A percentile compares a stretch with the other conserved stretches of the same genome.
Evolutionary conservation across 805 yeast genomes (phyloP).

Genomic region (Candida methanosorbosa): DNA sequence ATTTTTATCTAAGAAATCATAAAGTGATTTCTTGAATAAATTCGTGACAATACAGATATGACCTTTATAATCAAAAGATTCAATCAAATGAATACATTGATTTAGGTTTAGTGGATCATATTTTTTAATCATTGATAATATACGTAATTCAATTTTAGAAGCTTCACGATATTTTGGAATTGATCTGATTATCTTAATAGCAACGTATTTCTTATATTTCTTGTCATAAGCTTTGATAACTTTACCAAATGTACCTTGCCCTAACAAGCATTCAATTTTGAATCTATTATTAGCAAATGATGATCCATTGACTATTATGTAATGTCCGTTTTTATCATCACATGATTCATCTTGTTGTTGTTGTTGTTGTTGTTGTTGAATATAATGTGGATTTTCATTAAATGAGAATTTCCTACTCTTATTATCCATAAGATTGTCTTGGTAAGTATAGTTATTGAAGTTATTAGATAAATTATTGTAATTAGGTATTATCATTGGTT

Average conservation of each 20-base stretch:
- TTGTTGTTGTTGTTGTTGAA: neutral
- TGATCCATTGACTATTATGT: constrained; percentile 50
- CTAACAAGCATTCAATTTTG: constrained; percentile 57
- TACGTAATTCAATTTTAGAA: constrained; percentile 83
- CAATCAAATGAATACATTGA: constrained; percentile 79
- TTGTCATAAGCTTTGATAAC: constrained; percentile 79
- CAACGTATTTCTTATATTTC: constrained; percentile 52
- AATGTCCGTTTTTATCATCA: constrained; percentile 71
- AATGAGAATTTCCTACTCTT: constrained; percentile 18
- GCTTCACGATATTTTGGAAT: constrained; percentile 95
- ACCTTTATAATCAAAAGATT: constrained; percentile 85
- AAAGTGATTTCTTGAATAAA: constrained; percentile 72
- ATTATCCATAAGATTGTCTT: constrained; percentile 3
- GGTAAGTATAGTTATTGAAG: constrained; percentile 21
- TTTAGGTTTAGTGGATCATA: constrained; percentile 60
- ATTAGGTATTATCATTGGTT: constrained; percentile 25
- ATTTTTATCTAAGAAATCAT: constrained; percentile 83
- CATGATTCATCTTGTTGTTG: constrained; percentile 25
- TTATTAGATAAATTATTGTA: constrained; percentile 8
- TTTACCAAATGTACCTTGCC: constrained; percentile 91
- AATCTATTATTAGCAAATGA: constrained; percentile 67
- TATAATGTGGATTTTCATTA: constrained; percentile 8
- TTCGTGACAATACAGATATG: constrained; percentile 95
- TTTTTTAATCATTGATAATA: constrained; percentile 61
- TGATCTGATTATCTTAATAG: constrained; percentile 87